Evolutionary conservation across 1,139 yeast genomes (phyloP).

Genomic region (Petasospora rhodanensis): DNA sequence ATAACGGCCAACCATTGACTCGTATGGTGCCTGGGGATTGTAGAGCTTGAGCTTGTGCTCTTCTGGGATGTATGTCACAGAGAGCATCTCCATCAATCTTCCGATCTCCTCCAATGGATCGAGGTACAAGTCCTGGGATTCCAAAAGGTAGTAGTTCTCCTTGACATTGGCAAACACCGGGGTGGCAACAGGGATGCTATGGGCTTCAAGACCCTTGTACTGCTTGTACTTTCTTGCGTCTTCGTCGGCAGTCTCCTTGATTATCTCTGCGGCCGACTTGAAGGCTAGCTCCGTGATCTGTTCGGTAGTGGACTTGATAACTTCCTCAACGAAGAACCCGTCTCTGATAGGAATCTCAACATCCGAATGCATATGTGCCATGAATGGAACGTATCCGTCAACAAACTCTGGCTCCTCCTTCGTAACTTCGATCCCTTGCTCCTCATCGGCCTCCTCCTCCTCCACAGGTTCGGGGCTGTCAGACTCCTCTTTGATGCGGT

Average conservation of each 20-base stretch:
- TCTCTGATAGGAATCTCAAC: conserved; percentile 20
- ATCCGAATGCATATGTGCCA: conserved; percentile 16
- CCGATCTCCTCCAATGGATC: conserved; percentile 75
- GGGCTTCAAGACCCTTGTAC: conserved; percentile 14
- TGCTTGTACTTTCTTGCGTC: conserved; percentile 13
- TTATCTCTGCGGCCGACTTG: conserved; percentile 14
- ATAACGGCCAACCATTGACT: conserved; percentile 42
- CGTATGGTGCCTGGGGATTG: conserved; percentile 33
- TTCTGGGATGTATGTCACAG: conserved; percentile 41
- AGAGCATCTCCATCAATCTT: conserved; percentile 46
- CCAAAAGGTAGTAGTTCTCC: conserved; percentile 29
- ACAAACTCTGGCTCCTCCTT: conserved; percentile 11
- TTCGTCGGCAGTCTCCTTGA: conserved; percentile 9
- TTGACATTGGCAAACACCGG: conserved; percentile 26
- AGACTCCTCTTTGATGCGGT: too few species aligned
- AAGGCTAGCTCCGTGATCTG: conserved; percentile 7
- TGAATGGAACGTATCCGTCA: conserved; percentile 23
- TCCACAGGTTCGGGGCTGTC: too few species aligned
- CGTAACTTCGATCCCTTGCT: conserved; percentile 11
- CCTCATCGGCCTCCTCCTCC: conserved; percentile 11
- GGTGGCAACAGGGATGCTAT: conserved; percentile 21
- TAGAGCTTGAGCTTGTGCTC: conserved; percentile 35
- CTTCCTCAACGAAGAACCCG: conserved; percentile 19
- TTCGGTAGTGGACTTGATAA: conserved; percentile 7
- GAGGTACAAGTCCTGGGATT: conserved; percentile 36